Conservation (phyloP, 257 asterid genomes). For the Solanum tarijense region DNA sequence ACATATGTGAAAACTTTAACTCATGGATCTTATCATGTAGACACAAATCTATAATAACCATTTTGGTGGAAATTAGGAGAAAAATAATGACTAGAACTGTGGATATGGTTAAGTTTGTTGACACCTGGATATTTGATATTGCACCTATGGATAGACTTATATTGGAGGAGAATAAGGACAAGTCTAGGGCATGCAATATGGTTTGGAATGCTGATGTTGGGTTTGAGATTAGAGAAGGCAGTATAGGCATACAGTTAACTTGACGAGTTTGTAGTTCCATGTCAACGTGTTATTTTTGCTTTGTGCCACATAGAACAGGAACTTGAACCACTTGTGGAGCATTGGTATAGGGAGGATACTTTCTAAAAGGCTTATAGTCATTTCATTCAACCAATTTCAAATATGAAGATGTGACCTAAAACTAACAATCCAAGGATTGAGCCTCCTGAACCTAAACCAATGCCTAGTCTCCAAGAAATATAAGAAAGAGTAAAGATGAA, state of each 20-base stretch:
- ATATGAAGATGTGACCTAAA: neutral
- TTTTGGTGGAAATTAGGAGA: neutral
- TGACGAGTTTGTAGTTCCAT: neutral
- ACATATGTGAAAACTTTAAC: neutral
- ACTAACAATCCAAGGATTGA: neutral
- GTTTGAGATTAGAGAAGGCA: neutral
- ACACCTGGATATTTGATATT: neutral
- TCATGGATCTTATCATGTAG: neutral
- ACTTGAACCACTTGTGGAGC: neutral
- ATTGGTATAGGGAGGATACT: neutral
- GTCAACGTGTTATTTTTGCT: neutral
- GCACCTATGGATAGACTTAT: neutral
- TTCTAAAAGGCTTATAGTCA: neutral
- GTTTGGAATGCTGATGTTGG: no score
- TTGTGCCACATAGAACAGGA: neutral
- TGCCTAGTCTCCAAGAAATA: neutral
- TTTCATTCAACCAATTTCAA: neutral
- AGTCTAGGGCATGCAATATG: neutral
- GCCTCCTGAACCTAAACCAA: neutral
- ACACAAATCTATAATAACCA: neutral
- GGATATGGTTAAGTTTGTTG: neutral
- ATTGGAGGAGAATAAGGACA: neutral
- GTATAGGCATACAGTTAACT: neutral
- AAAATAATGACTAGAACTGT: neutral
- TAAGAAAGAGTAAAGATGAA: neutral